Percentiles rank a stretch among this genome's conserved stretches.
Conservation (phyloP, 73 alveolate genomes). For the Uronychia binucleata region DNA sequence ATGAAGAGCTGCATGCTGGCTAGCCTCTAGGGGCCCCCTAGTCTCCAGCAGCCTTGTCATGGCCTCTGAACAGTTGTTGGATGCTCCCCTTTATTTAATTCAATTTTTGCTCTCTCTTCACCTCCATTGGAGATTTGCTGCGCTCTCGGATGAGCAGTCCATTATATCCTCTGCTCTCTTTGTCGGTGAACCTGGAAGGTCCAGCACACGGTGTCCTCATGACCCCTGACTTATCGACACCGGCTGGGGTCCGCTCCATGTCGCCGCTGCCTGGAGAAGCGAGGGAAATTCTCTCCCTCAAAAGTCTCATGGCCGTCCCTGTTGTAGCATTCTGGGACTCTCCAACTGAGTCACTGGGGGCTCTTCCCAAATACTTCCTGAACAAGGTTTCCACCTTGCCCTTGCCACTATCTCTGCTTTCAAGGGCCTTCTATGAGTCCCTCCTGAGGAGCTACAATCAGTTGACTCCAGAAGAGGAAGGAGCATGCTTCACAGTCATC, state of each 20-base stretch:
- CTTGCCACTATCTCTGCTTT: background rate
- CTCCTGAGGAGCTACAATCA: too few species aligned
- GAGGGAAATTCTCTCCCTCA: background rate
- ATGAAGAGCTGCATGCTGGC: background rate
- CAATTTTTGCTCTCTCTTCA: background rate
- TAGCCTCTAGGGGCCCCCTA: background rate
- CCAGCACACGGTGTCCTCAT: background rate
- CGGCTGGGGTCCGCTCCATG: too few species aligned
- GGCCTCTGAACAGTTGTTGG: background rate
- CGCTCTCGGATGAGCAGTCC: background rate
- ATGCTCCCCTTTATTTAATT: background rate
- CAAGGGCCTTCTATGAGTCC: too few species aligned
- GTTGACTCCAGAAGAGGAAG: too few species aligned
- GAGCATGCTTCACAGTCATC: too few species aligned
- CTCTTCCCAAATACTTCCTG: background rate
- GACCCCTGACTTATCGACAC: background rate
- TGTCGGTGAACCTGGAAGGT: background rate
- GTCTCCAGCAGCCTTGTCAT: background rate
- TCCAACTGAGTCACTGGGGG: background rate
- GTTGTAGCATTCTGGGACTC: background rate
- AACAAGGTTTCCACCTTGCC: background rate
- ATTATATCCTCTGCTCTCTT: background rate
- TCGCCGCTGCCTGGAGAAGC: too few species aligned
- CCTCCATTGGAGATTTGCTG: background rate
- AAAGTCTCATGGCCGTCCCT: background rate